phyloP scores from a whole-genome alignment of 2,329 filamentous ascomycete species.

The Phaeomoniella chlamydospora region DNA sequence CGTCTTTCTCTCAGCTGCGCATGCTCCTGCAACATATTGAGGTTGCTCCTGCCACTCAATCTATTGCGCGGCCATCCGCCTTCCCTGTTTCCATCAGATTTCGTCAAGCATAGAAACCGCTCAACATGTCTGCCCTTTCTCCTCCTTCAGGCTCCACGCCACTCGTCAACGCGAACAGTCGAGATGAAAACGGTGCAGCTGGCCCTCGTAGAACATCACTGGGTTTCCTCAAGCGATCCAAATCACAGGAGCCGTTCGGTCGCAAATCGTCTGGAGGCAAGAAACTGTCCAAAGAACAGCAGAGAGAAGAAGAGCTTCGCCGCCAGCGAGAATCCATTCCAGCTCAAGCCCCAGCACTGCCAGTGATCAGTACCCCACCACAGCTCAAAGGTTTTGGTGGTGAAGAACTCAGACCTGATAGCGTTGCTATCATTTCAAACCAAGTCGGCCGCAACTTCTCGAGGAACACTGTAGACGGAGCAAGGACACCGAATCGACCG shows the following conservation, averaged over 20 bases:
- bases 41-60: background rate
- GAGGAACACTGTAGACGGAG: constrained; percentile 17
- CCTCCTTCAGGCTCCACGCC: background rate
- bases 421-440: constrained; percentile 43
- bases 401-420: constrained; percentile 48
- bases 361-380: constrained; percentile 30
- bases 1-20: too few relatives aligned
- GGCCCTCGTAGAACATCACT: constrained; percentile 32
- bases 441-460: constrained; percentile 12
- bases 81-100: too few relatives aligned
- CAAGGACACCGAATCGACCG: constrained; percentile 24
- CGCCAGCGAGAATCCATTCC: constrained; percentile 43
- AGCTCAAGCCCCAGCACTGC: constrained; percentile 42
- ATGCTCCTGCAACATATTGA: too few relatives aligned
- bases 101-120: too few relatives aligned
- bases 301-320: constrained; percentile 35
- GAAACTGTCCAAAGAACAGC: constrained; percentile 21
- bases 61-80: background rate
- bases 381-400: constrained; percentile 44
- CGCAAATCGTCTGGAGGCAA: constrained; percentile 25
- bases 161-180: background rate
- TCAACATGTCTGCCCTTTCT: too few relatives aligned
- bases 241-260: constrained; percentile 49
- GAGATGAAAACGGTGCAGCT: background rate
- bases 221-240: constrained; percentile 51